Evolutionary conservation across 352 stramenopile genomes (phyloP).

Genomic region (Phytophthora pini): DNA sequence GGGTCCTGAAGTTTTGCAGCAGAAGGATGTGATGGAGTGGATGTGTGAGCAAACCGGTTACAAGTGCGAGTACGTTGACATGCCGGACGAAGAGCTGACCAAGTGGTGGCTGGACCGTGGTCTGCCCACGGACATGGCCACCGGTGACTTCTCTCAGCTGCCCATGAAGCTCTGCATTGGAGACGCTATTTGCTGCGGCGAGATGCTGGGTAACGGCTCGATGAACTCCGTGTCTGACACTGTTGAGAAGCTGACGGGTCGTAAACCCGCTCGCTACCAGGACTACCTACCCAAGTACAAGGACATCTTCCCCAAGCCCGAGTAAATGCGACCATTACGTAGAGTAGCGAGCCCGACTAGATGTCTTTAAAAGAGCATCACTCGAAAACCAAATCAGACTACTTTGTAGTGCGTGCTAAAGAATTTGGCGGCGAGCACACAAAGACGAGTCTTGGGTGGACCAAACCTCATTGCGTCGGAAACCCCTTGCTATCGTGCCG

Average conservation of each 20-base stretch:
- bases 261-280: slow-evolving; percentile 32
- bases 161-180: slow-evolving; percentile 39
- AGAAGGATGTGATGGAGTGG: slow-evolving; percentile 38
- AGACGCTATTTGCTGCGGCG: slow-evolving; percentile 33
- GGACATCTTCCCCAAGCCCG: slow-evolving; percentile 31
- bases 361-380: too few species aligned
- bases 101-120: slow-evolving; percentile 33
- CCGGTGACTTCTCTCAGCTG: slow-evolving; percentile 35
- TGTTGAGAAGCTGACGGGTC: slow-evolving; percentile 33
- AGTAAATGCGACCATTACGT: slow-evolving; percentile 2
- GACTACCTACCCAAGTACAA: slow-evolving; percentile 31
- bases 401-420: too few species aligned
- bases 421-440: too few species aligned
- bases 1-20: slow-evolving; percentile 18
- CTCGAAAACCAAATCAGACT: too few species aligned
- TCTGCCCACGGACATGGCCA: slow-evolving; percentile 25
- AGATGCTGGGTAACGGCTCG: slow-evolving; percentile 36
- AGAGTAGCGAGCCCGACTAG: too few species aligned
- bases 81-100: slow-evolving; percentile 34
- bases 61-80: slow-evolving; percentile 38
- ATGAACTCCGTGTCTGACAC: slow-evolving; percentile 32
- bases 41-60: slow-evolving; percentile 33
- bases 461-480: too few species aligned
- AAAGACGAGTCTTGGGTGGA: too few species aligned
- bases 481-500: too few species aligned